phyloP scores from a whole-genome alignment of 768 basidiomycete species.

The Boletus subcaerulescens region DNA sequence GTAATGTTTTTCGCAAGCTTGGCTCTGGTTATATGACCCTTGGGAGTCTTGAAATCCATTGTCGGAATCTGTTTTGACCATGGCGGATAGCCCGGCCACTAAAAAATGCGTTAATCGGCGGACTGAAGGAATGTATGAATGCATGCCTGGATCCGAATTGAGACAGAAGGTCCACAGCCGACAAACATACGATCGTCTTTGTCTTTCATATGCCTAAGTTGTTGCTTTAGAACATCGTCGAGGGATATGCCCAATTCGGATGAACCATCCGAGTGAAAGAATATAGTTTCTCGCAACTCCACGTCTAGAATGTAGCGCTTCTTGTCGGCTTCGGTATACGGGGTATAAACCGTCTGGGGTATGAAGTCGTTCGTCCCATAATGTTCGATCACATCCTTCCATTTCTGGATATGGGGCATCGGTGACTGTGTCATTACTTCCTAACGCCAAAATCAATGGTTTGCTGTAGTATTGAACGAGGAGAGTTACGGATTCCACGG shows the following conservation, averaged over 20 bases:
- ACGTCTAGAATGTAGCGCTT: constrained; percentile 76
- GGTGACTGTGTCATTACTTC: constrained; percentile 19
- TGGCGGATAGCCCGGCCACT: constrained; percentile 80
- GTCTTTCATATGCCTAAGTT: constrained; percentile 50
- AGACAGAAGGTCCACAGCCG: constrained; percentile 74
- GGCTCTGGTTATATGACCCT: constrained; percentile 69
- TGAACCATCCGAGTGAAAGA: constrained; percentile 54
- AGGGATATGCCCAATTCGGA: constrained; percentile 60
- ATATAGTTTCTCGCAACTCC: constrained; percentile 58
- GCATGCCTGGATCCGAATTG: constrained; percentile 70
- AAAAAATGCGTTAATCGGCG: background rate
- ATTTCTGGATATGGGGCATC: constrained; percentile 26
- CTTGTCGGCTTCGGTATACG: constrained; percentile 73
- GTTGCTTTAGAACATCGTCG: constrained; percentile 60
- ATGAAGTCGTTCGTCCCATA: constrained; percentile 49
- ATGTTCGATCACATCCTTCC: constrained; percentile 19
- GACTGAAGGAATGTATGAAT: background rate
- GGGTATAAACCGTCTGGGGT: constrained; percentile 70
- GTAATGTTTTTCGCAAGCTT: constrained; percentile 81
- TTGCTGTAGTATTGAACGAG: background rate
- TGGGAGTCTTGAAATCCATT: constrained; percentile 75
- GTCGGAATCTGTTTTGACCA: constrained; percentile 85
- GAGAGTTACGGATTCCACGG: constrained; percentile 12
- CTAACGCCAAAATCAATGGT: constrained; percentile 13
- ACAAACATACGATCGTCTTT: constrained; percentile 69